Evolutionary conservation across 2,329 filamentous ascomycete genomes (phyloP), one percentile per base, ranked within the genome.

Genomic region (Aspergillus sp.): DNA sequence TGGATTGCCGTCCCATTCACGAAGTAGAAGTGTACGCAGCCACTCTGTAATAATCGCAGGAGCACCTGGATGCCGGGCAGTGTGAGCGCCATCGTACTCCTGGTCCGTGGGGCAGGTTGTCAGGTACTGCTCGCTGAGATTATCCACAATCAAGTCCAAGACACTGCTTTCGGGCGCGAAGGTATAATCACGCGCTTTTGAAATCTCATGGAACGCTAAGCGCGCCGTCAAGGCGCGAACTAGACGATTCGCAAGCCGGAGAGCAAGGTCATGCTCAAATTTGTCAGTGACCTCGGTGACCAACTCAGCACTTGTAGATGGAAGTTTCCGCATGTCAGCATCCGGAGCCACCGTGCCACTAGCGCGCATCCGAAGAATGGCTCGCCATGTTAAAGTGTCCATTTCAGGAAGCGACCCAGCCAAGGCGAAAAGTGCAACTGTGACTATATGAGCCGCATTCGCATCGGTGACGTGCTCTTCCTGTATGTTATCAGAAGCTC

Each of bases 1-100:
- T 1, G 86, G 79, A 47, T 80, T 80, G 0, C 88, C 87, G 60
- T 91, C 80, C 90, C 90, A 96, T 52, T 88, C 82, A 47, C 83
- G 81, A 41, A 94, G 69, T 60, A 95, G 79, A 1, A 93, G 77
- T 0, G 84, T 83, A 50, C 86, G 63, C 27, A 74, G 59, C 69
- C 69, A 74, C 50, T 74, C 70, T 17, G 71, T 58, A 23, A 71
- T 65, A 12, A 73, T 52, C 12, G 64, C 62, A 7, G 64, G 54
- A 4, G 63, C 54, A 27, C 57, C 60, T 13, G 61, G 56, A 6
- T 53, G 50, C n/a, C 54, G 56, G 20, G 41, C 30, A 13, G 51
- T 47, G 32, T 32, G 33, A n/a, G 25, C 17, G 5, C 7, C 3
- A 22, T 49, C 38, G 25, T 39, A 12, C 7, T 53, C 46, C 6